phyloP scores from a whole-genome alignment of 2,329 filamentous ascomycete species.

The Tolypocladium pustulatum region DNA sequence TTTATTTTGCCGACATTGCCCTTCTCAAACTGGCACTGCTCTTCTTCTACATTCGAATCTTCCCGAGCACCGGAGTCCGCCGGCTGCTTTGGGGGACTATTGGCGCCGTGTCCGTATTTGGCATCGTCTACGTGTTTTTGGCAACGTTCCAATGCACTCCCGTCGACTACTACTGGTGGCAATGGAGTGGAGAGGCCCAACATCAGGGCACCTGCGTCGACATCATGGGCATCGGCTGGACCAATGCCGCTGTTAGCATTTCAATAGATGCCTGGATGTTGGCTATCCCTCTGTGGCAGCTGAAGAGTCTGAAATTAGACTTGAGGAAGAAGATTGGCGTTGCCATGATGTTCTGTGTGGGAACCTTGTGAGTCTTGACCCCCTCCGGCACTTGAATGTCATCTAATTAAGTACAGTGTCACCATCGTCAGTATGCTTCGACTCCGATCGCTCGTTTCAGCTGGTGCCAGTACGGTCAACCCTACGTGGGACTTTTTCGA shows the following conservation, averaged over 20 bases:
- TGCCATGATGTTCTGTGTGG: constrained; percentile 39
- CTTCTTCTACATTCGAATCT: constrained; percentile 45
- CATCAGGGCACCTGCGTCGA: constrained; percentile 34
- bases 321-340: constrained; percentile 39
- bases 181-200: constrained; percentile 35
- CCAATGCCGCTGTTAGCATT: constrained; percentile 42
- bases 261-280: constrained; percentile 41
- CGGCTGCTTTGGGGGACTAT: constrained; percentile 31
- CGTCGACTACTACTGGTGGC: constrained; percentile 39
- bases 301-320: constrained; percentile 30
- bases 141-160: constrained; percentile 41
- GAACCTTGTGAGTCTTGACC: constrained; percentile 26
- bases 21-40: constrained; percentile 41
- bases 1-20: constrained; percentile 36
- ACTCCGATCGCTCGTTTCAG: constrained; percentile 20
- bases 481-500: constrained; percentile 24
- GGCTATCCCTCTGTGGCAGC: constrained; percentile 34
- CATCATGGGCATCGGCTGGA: constrained; percentile 37
- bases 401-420: constrained; percentile 13
- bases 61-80: constrained; percentile 28
- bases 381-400: not conserved
- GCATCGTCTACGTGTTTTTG: constrained; percentile 29
- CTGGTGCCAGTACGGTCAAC: constrained; percentile 17
- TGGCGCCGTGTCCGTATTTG: constrained; percentile 25
- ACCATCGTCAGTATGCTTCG: constrained; percentile 28